A percentile compares a stretch with the other conserved stretches of the same genome.
Evolutionary conservation across 139 green algal species (phyloP).

Genomic region (Deuterostichococcus epilithicus): DNA sequence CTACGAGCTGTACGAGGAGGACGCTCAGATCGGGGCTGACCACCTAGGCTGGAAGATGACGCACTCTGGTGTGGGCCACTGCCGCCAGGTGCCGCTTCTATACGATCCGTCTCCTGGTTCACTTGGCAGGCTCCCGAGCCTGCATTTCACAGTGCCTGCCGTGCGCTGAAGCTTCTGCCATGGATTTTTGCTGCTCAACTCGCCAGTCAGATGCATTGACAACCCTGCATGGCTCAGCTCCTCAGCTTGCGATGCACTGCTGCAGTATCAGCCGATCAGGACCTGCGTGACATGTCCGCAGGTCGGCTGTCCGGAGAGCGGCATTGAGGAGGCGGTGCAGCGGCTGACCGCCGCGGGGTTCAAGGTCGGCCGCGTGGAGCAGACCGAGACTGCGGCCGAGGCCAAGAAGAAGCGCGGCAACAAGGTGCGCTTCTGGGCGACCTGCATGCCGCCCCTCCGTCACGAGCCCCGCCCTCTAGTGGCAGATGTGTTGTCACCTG

Average conservation of each 20-base stretch:
- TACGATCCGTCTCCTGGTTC: too few relatives aligned
- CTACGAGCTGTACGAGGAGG: constrained; percentile 43
- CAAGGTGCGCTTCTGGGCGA: constrained; percentile 6
- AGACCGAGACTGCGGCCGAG: constrained; percentile 43
- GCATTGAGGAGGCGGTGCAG: constrained; percentile 41
- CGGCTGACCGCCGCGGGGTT: constrained; percentile 34
- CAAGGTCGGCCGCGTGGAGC: constrained; percentile 46
- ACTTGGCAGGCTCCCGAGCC: too few relatives aligned
- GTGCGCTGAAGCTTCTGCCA: too few relatives aligned
- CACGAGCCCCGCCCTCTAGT: too few relatives aligned
- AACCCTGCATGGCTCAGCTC: too few relatives aligned
- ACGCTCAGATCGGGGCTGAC: constrained; percentile 31
- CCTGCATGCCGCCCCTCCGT: too few relatives aligned
- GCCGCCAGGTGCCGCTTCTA: constrained; percentile 45
- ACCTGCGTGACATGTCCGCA: too few relatives aligned
- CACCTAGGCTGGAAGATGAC: constrained; percentile 40
- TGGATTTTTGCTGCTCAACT: too few relatives aligned
- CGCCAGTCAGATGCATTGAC: too few relatives aligned
- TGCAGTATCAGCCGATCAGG: not conserved
- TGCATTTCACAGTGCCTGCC: too few relatives aligned
- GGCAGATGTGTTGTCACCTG: too few relatives aligned
- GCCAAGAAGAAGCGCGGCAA: constrained; percentile 39
- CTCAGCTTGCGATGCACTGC: not conserved
- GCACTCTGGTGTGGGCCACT: constrained; percentile 47
- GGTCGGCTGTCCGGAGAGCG: constrained; percentile 45